A percentile compares a stretch with the other conserved stretches of the same genome.
These are phyloP conservation scores for Ceratocystis destructans DNA, from an alignment of 2,329 filamentous ascomycete genomes.

Conservation along the genomic window DNA sequence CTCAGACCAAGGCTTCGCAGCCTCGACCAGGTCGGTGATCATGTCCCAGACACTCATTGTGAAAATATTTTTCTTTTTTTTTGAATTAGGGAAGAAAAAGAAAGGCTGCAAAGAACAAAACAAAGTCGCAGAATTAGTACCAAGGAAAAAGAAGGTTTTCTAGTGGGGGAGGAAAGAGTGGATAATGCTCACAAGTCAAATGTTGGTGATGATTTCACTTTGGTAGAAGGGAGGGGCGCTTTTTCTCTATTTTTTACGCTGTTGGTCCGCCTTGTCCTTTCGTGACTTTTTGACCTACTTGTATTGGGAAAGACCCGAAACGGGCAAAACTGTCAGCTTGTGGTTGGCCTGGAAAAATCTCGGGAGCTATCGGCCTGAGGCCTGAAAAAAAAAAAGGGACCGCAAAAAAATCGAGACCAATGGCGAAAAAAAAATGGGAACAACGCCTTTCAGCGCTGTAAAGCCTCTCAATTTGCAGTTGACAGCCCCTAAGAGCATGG, in stretches of 20 bases:
- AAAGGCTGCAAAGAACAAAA: not conserved
- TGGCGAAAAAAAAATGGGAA: slow-evolving; percentile 1
- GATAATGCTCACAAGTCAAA: slow-evolving; percentile 10
- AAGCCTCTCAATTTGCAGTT: not conserved
- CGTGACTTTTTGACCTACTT: not conserved
- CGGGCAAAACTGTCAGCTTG: slow-evolving; percentile 10
- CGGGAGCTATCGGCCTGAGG: slow-evolving; percentile 18
- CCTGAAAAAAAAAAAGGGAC: slow-evolving; percentile 5
- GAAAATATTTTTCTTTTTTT: slow-evolving; percentile 22
- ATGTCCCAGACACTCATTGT: slow-evolving; percentile 55
- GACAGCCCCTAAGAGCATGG: not conserved
- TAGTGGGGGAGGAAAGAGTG: not conserved
- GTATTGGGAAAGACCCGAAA: not conserved
- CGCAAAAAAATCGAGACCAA: not conserved
- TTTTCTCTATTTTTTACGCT: slow-evolving; percentile 9
- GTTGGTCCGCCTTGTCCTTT: not conserved
- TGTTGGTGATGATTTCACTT: slow-evolving; percentile 12
- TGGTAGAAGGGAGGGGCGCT: slow-evolving; percentile 7
- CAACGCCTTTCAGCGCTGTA: not conserved
- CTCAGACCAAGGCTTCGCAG: slow-evolving; percentile 50
- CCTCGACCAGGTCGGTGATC: slow-evolving; percentile 50
- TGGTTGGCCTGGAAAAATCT: slow-evolving; percentile 19
- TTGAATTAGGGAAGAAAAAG: slow-evolving; percentile 12
- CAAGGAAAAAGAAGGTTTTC: not conserved
- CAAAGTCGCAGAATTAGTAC: not conserved